A percentile compares a stretch with the other conserved stretches of the same genome.
These are phyloP conservation scores for Danielozyma ontarioensis DNA, from an alignment of 805 yeast species.

Conservation along the genomic window DNA sequence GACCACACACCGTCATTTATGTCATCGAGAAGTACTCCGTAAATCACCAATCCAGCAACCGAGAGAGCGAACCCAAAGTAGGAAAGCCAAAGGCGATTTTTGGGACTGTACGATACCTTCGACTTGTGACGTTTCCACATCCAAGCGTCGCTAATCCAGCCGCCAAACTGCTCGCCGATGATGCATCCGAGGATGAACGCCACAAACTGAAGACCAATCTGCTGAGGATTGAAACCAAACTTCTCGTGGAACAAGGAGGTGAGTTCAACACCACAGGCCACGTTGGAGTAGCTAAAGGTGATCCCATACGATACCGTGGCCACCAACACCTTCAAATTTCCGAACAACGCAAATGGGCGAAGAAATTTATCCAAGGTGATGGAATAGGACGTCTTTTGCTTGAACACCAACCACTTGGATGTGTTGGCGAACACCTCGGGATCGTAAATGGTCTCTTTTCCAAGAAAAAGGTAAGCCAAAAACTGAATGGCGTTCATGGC, in stretches of 20 bases:
- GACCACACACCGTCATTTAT: conserved; percentile 12
- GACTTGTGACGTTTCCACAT: conserved; percentile 8
- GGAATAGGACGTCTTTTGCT: neutral
- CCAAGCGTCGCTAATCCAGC: conserved; percentile 19
- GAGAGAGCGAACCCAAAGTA: conserved; percentile 15
- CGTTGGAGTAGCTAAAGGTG: conserved; percentile 16
- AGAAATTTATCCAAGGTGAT: conserved; percentile 4
- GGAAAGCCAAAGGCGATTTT: conserved; percentile 15
- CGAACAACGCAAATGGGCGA: conserved; percentile 6
- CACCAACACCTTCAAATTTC: conserved; percentile 6
- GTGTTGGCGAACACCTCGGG: conserved; percentile 4
- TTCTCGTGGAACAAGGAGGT: conserved; percentile 14
- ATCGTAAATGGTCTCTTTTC: conserved; percentile 9
- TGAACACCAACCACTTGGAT: conserved; percentile 1
- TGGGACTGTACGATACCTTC: conserved; percentile 7
- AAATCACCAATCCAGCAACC: conserved; percentile 16
- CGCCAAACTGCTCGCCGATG: conserved; percentile 19
- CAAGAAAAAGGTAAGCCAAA: conserved; percentile 7
- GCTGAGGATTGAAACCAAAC: conserved; percentile 16
- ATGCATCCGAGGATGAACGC: conserved; percentile 17
- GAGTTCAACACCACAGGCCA: conserved; percentile 18
- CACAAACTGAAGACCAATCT: conserved; percentile 18
- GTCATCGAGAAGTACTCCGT: conserved; percentile 12
- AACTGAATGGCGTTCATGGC: conserved; percentile 9
- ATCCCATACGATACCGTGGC: conserved; percentile 14